A percentile compares a stretch with the other conserved stretches of the same genome.
phyloP scores from a whole-genome alignment of 768 basidiomycete species.

The Rhodotorula kratochvilovae region DNA sequence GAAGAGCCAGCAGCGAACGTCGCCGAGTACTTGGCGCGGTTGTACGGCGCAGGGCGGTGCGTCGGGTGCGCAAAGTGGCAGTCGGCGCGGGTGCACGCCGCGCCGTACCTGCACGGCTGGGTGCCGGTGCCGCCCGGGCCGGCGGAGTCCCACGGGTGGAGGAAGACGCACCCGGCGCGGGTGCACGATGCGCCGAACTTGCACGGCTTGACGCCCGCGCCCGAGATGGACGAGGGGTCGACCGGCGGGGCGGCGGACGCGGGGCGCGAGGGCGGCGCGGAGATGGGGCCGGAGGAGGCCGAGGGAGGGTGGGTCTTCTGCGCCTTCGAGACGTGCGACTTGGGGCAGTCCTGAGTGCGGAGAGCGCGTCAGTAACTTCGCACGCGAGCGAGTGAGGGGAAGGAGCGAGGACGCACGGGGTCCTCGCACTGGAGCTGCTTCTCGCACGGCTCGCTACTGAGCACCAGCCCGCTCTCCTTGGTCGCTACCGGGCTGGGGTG shows the following conservation, averaged over 20 bases:
- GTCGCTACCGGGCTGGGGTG: slow-evolving; percentile 98
- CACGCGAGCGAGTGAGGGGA: background rate
- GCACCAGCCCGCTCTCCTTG: slow-evolving; percentile 84
- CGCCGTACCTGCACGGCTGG: slow-evolving; percentile 71
- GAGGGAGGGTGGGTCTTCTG: slow-evolving; percentile 34
- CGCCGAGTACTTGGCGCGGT: slow-evolving; percentile 19
- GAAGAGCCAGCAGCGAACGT: slow-evolving; percentile 17
- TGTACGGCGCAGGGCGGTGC: background rate
- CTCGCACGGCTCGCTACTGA: slow-evolving; percentile 90
- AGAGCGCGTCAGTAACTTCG: background rate
- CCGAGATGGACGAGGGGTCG: slow-evolving; percentile 21
- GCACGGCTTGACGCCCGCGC: slow-evolving; percentile 40
- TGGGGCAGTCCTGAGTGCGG: slow-evolving; percentile 41
- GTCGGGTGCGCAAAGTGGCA: slow-evolving; percentile 91
- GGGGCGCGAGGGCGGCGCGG: slow-evolving; percentile 4
- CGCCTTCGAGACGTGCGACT: slow-evolving; percentile 42
- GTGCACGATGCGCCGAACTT: slow-evolving; percentile 66
- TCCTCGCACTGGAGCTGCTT: slow-evolving; percentile 84
- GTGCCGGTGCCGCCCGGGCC: slow-evolving; percentile 46
- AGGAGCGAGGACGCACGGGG: slow-evolving; percentile 52
- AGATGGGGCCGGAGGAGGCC: background rate
- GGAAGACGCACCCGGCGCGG: slow-evolving; percentile 63
- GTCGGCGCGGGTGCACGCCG: slow-evolving; percentile 71
- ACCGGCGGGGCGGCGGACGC: background rate
- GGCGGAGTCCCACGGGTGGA: slow-evolving; percentile 54